A percentile compares a stretch with the other conserved stretches of the same genome.
Conservation (phyloP, 805 yeast species). For the Ogataea populi-albae region DNA sequence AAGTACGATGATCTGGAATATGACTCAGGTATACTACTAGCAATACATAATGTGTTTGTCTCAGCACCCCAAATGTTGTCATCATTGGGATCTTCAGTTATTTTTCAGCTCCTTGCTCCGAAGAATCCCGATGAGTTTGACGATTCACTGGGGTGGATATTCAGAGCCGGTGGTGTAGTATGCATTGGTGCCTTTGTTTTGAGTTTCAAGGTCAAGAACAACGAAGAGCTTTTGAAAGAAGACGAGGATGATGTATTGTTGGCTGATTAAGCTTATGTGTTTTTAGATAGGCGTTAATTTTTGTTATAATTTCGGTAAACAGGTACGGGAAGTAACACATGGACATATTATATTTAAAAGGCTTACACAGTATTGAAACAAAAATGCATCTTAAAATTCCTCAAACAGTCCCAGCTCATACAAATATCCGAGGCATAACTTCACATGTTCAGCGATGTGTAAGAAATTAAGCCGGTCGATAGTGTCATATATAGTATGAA, state of each 20-base stretch:
- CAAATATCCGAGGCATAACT: conserved; percentile 70
- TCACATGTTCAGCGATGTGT: conserved; percentile 80
- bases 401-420: conserved; percentile 49
- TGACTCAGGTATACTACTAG: conserved; percentile 55
- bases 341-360: too few species aligned
- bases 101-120: conserved; percentile 39
- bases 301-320: too few species aligned
- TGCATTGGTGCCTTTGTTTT: conserved; percentile 44
- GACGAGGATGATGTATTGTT: conserved; percentile 22
- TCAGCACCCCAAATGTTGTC: conserved; percentile 56
- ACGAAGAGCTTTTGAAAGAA: conserved; percentile 36
- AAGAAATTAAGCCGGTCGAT: conserved; percentile 74
- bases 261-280: background rate
- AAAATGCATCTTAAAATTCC: too few species aligned
- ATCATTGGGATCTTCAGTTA: conserved; percentile 44
- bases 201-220: conserved; percentile 42
- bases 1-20: conserved; percentile 43
- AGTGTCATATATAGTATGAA: conserved; percentile 79
- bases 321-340: too few species aligned
- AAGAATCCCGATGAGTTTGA: conserved; percentile 33
- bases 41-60: conserved; percentile 56
- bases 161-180: conserved; percentile 52
- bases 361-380: too few species aligned
- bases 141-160: conserved; percentile 53
- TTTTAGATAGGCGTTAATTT: background rate